Conservation (phyloP, 306 rosid genomes). For the Ormosia emarginata region DNA sequence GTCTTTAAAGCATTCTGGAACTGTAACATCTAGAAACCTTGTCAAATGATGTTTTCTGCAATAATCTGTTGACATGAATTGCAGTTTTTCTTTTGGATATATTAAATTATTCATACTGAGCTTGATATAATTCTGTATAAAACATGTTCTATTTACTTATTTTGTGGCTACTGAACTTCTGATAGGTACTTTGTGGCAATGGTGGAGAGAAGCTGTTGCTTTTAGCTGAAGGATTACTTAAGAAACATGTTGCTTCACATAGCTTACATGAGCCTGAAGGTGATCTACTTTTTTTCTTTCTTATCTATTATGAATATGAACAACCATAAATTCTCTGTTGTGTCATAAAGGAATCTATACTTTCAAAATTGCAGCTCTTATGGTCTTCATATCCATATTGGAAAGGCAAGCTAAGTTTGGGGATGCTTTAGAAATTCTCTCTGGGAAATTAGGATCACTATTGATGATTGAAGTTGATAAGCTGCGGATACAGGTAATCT, state of each 20-base stretch:
- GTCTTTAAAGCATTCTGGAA: not conserved
- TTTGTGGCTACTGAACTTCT: slow-evolving; percentile 29
- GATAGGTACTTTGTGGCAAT: slow-evolving; percentile 71
- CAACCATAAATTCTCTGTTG: not conserved
- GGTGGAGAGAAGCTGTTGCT: slow-evolving; percentile 86
- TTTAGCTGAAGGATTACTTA: slow-evolving; percentile 93
- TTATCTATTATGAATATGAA: not conserved
- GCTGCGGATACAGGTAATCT: slow-evolving; percentile 88
- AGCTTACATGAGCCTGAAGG: slow-evolving; percentile 97
- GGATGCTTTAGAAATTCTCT: slow-evolving; percentile 89
- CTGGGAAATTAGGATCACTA: slow-evolving; percentile 85
- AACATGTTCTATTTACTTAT: slow-evolving; percentile 12
- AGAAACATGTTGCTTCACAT: slow-evolving; percentile 91
- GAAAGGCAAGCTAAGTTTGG: slow-evolving; percentile 92
- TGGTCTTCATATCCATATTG: slow-evolving; percentile 83
- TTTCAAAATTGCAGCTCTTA: slow-evolving; percentile 61
- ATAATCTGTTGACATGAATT: not conserved
- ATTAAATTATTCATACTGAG: not conserved
- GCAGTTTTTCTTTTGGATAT: not conserved
- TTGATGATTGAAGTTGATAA: slow-evolving; percentile 82
- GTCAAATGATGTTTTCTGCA: not conserved
- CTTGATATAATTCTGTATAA: not conserved
- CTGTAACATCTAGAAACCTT: not conserved
- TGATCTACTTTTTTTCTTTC: slow-evolving; percentile 19
- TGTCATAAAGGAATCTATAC: slow-evolving; percentile 2